Evolutionary conservation across 805 yeast species (phyloP), one percentile per base, ranked within the genome.

Genomic region (Candida anglica): DNA sequence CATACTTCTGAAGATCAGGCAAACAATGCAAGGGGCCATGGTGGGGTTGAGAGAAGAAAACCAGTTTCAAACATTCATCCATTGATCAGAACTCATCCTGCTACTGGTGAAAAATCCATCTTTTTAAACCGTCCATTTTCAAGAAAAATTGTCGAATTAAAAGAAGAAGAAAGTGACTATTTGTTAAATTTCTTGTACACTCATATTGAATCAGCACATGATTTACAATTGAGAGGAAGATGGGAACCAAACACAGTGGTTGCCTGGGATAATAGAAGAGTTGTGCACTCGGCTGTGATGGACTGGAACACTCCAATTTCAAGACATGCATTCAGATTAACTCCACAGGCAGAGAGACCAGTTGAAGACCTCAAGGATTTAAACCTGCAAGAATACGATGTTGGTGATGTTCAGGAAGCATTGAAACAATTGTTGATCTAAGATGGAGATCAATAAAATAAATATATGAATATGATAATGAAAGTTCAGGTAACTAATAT

Each of bases 241-340:
- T 61, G 67, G 66, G 60, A 56, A 38, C 63, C 60, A 19, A 54
- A 58, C 34, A 47, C 66, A 9, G 62, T 61, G 5, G 64, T 55
- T 7, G 47, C 58, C 21, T 61, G 66, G 65, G 65, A 60, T 30
- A 61, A 61, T 44, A 46, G 63, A 38, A 46, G 55, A 25, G 43
- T 52, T 5, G 53, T 56, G n/a, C 67, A 61, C 43, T 50, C 63
- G 1, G 65, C 66, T 5, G 49, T 55, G 23, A 45, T 57, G 20
- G 67, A 60, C 43, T 59, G 61, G 60, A 60, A 56, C 33, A 46
- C 56, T 6, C 64, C 66, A 2, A 50, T 52, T n/a, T 43, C 50
- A 15, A 51, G 67, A 43, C 66, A 59, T 26, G 66, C 66, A 5
- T 55, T 59, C 25, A 49, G 66, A 36, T 47, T 60, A 19, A 58